Conservation (phyloP, 345 rosid genomes). For the Citrus trifoliata region DNA sequence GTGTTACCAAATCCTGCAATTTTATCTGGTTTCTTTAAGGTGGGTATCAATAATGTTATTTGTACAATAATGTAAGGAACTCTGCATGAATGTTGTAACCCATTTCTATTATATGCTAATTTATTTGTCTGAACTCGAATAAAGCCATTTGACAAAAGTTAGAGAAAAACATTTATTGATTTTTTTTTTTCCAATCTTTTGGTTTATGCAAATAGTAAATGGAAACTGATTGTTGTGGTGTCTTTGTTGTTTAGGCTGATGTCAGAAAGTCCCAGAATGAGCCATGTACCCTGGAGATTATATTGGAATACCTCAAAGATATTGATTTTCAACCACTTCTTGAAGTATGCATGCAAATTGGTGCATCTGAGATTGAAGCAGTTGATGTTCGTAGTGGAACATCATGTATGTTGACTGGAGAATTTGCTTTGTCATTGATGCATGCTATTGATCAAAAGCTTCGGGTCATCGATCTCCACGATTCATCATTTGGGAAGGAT, state of each 20-base stretch:
- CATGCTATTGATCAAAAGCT: slow-evolving; percentile 57
- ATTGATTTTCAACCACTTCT: slow-evolving; percentile 66
- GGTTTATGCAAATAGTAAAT: background rate
- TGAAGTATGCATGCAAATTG: slow-evolving; percentile 55
- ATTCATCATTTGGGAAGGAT: slow-evolving; percentile 54
- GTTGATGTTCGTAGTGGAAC: slow-evolving; percentile 59
- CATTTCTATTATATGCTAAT: no score
- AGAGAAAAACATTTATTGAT: background rate
- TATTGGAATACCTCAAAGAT: slow-evolving; percentile 56
- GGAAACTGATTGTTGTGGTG: slow-evolving; percentile 3
- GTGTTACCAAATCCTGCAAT: slow-evolving; percentile 51
- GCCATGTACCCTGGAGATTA: slow-evolving; percentile 52
- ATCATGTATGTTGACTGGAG: slow-evolving; percentile 52
- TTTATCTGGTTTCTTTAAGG: slow-evolving; percentile 63
- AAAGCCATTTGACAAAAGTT: background rate
- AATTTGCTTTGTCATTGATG: slow-evolving; percentile 57
- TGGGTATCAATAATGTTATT: slow-evolving; percentile 20
- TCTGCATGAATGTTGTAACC: background rate
- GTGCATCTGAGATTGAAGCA: slow-evolving; percentile 63
- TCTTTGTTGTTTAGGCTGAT: slow-evolving; percentile 48
- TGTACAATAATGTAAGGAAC: background rate
- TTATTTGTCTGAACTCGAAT: background rate
- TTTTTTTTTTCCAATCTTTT: background rate
- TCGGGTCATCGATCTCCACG: slow-evolving; percentile 56
- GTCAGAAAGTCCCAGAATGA: slow-evolving; percentile 46